Evolutionary conservation across 179 eudicot species (phyloP), one percentile per base, ranked within the genome.

Genomic region (Sideroxylon spinosum): DNA sequence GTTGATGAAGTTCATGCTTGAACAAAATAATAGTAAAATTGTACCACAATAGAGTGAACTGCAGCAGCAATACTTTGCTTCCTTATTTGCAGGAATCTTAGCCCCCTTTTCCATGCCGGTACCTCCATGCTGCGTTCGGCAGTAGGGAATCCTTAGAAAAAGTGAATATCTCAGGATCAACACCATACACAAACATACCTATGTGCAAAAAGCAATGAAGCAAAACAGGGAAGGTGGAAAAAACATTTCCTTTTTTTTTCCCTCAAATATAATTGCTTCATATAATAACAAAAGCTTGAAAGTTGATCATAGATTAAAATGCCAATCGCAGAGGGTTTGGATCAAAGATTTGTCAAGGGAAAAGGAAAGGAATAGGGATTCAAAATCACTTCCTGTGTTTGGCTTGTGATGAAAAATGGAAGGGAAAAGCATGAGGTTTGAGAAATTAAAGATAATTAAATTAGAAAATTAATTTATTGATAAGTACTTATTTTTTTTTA

Each of bases 81-180:
- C 81, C 81, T 77, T 56, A 90, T 83, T 82, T 88, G 93, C 86
- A 95, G 82, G 81, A 89, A 93, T 80, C 87, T 87, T 60, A 95
- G 92, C 86, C 92, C 91, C 78, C 97, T 88, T 89, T 83, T 95
- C 99, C 99, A 95, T 80, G 97, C 92, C 82, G 99, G 97, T 81
- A 90, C 81, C 84, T 95, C 97, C 98, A 91, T 86, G 99, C 98
- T 95, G 99, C 98, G 97, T 87, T 90, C 97, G 95, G 90, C 89
- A 95, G 92, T 88, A 89, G 86, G 92, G 91, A 90, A 93, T 86
- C 97, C 97, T 95, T 95, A 93, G 97, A 86, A 83, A 84, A 88
- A 87, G 90, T 86, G 82, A 90, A 85, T 89, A 82, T 88, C 88
- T 78, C 90, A 88, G 76, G 86, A 92, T 94, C 92, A 92, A 94